phyloP scores from a whole-genome alignment of 2,329 filamentous ascomycete genomes.

The Pseudogymnoascus sp. region DNA sequence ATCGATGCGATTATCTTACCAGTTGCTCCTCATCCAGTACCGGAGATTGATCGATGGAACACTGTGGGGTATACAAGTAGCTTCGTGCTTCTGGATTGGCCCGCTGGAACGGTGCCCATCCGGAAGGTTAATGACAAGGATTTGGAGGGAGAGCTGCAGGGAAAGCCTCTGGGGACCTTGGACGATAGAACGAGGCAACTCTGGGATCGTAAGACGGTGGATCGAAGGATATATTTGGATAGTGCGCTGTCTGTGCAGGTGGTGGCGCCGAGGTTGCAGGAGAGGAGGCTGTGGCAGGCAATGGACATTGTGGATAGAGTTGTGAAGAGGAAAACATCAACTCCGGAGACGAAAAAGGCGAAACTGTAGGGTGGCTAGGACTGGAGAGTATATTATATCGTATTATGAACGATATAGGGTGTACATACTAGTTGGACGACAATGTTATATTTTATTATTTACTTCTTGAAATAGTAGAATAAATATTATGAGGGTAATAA shows the following conservation, averaged over 20 bases:
- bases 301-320: slow-evolving; percentile 24
- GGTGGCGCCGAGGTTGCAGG: slow-evolving; percentile 24
- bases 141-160: slow-evolving; percentile 40
- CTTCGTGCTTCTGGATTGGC: slow-evolving; percentile 56
- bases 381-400: background rate
- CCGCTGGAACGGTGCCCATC: slow-evolving; percentile 49
- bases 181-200: slow-evolving; percentile 51
- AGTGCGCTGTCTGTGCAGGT: slow-evolving; percentile 24
- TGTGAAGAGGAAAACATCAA: slow-evolving; percentile 8
- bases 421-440: background rate
- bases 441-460: background rate
- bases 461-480: background rate
- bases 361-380: slow-evolving; percentile 12
- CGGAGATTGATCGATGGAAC: slow-evolving; percentile 54
- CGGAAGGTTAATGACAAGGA: slow-evolving; percentile 41
- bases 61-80: slow-evolving; percentile 52
- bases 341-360: slow-evolving; percentile 9
- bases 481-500: background rate
- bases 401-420: background rate
- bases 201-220: slow-evolving; percentile 21
- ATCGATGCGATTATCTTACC: slow-evolving; percentile 58
- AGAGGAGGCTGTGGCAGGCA: slow-evolving; percentile 21
- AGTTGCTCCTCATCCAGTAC: slow-evolving; percentile 55
- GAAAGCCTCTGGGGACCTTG: slow-evolving; percentile 42
- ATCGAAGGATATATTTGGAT: slow-evolving; percentile 24